Percentiles rank a stretch among this genome's conserved stretches.
These are phyloP conservation scores for Eutrema yunnanense DNA, from an alignment of 345 rosid genomes.

Conservation along the genomic window DNA sequence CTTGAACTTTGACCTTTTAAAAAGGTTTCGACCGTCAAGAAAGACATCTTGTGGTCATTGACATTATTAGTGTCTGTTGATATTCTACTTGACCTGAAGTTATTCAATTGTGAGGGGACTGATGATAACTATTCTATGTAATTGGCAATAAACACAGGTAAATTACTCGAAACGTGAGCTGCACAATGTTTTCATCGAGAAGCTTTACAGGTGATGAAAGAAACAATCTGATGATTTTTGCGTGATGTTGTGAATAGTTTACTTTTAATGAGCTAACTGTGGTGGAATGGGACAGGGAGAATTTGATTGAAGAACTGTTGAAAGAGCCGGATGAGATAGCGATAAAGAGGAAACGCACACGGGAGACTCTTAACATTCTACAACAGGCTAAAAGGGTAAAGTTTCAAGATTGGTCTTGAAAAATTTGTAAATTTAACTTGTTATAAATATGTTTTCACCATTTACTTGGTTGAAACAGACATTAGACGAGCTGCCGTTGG, in stretches of 20 bases:
- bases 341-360: slow-evolving; percentile 65
- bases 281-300: slow-evolving; percentile 51
- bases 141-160: slow-evolving; percentile 43
- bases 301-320: slow-evolving; percentile 87
- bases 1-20: too few relatives aligned
- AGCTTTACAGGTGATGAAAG: slow-evolving; percentile 70
- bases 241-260: not conserved
- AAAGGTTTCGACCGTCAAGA: not conserved
- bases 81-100: too few relatives aligned
- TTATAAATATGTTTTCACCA: not conserved
- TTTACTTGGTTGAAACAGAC: slow-evolving; percentile 39
- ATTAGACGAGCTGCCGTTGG: slow-evolving; percentile 83
- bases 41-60: not conserved
- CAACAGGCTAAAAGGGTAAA: slow-evolving; percentile 82
- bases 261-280: not conserved
- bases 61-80: not conserved
- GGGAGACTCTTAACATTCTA: slow-evolving; percentile 69
- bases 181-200: slow-evolving; percentile 88
- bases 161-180: slow-evolving; percentile 85
- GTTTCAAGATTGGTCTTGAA: not conserved
- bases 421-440: not conserved
- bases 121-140: not conserved
- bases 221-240: not conserved
- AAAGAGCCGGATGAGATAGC: slow-evolving; percentile 93
- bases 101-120: not conserved